Evolutionary conservation across 495 filamentous ascomycete species (phyloP), one percentile per base, ranked within the genome.

Genomic region (Podospora didyma): DNA sequence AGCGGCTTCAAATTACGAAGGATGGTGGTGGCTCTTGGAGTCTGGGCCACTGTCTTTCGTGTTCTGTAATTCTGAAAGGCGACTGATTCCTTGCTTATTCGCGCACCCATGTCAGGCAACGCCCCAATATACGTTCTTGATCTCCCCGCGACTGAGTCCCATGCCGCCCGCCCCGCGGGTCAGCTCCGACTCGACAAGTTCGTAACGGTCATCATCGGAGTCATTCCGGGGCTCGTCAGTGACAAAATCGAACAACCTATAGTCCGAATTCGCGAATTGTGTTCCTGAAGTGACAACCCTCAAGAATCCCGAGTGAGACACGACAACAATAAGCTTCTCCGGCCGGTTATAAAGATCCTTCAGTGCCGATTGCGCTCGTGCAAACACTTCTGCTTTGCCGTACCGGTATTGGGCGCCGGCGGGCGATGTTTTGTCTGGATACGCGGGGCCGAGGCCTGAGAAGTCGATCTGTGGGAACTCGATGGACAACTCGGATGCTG

Each of bases 241-340:
- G 9, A 14, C 74, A 53, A 84, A 82, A 3, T 85, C 79, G 58
- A 85, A 86, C 35, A 86, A 69, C 7, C 83, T 73, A 60, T 79
- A 86, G 60, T 86, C 83, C 5, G 78, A 83, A 62, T 86, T 86
- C 42, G 71, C 73, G 56, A 73, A 85, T 62, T 66, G 70, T 19
- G 68, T 66, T 2, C 75, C 69, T 10, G 73, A 71, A 23, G 85
- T 73, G 1, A 65, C 75, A 17, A 69, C 45, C 16, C 81, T 60
- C 51, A 86, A 57, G 59, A 86, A 86, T 6, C 75, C 82, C 1
- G 82, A 82, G 63, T 86, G 83, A 34, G 75, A 77, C 4, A 86
- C 79, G 1, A 85, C 82, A 6, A 82, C 67, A 54, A 86, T 78
- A 49, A 80, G 76, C 64, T 84, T 84, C 66, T 85, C 83, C 0